Conservation (phyloP, 2,329 filamentous ascomycete genomes). For the Aspergillus phoenicis region DNA sequence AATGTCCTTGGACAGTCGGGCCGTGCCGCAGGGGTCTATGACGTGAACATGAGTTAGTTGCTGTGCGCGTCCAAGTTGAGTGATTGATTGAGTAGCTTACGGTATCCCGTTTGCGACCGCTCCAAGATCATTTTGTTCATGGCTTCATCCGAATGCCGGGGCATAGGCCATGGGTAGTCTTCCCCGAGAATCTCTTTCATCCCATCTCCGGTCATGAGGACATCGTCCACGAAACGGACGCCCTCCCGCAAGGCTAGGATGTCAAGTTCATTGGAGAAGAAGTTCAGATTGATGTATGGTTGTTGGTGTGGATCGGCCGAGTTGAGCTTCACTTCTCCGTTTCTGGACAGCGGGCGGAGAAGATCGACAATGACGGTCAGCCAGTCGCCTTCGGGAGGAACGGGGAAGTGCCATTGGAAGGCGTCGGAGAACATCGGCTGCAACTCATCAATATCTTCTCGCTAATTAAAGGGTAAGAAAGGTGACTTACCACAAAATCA, state of each 20-base stretch:
- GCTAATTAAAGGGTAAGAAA: too few species aligned
- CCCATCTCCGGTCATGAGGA: background rate
- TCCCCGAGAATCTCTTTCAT: background rate
- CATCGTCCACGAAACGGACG: background rate
- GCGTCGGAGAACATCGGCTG: conserved; percentile 6
- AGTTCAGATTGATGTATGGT: conserved; percentile 3
- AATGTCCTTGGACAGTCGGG: background rate
- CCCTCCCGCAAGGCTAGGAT: background rate
- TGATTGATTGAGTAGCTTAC: background rate
- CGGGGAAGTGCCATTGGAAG: conserved; percentile 3
- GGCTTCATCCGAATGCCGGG: conserved; percentile 2
- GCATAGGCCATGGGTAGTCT: conserved; percentile 5
- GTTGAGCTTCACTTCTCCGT: conserved; percentile 8
- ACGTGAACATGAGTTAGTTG: background rate
- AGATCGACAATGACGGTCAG: conserved; percentile 4
- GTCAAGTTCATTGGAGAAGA: conserved; percentile 5
- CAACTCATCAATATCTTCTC: background rate
- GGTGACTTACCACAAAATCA: background rate
- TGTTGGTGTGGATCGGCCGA: background rate
- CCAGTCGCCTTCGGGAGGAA: conserved; percentile 4
- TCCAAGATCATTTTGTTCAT: conserved; percentile 4
- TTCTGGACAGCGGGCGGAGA: background rate
- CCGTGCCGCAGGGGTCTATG: conserved; percentile 3
- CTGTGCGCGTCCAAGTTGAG: background rate
- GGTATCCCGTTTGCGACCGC: conserved; percentile 2